These are phyloP conservation scores for Parachaetomium inaequale DNA, from an alignment of 495 filamentous ascomycete species.

Conservation along the genomic window DNA sequence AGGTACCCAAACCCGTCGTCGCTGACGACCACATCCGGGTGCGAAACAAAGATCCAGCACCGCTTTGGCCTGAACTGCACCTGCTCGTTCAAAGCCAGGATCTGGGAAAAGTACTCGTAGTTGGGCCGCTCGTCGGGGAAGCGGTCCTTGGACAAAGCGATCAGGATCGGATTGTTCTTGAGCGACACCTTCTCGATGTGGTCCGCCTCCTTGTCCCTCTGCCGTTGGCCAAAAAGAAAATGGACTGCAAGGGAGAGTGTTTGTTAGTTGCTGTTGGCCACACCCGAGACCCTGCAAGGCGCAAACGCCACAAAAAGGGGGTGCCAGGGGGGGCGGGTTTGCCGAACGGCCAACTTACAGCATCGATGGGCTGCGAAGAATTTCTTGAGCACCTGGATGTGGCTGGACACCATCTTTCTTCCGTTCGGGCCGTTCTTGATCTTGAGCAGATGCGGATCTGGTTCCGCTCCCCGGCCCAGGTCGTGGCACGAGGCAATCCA, in stretches of 20 bases:
- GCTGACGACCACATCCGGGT: conserved; percentile 36
- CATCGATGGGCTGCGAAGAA: conserved; percentile 51
- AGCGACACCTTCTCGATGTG: conserved; percentile 45
- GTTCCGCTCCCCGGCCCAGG: conserved; percentile 33
- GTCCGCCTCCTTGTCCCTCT: conserved; percentile 22
- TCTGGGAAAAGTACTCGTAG: conserved; percentile 48
- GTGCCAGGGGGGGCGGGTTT: not conserved
- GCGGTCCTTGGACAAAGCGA: conserved; percentile 46
- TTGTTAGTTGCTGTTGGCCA: conserved; percentile 19
- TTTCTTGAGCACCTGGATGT: conserved; percentile 93
- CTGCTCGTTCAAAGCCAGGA: conserved; percentile 40
- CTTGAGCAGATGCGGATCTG: conserved; percentile 28
- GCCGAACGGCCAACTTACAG: conserved; percentile 24
- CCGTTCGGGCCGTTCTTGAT: conserved; percentile 31
- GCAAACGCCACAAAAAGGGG: conserved; percentile 14
- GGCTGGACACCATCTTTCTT: conserved; percentile 92
- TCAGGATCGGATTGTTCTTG: conserved; percentile 51
- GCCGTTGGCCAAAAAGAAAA: conserved; percentile 41
- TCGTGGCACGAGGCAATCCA: conserved; percentile 48
- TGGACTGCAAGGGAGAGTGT: conserved; percentile 37
- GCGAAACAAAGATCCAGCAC: conserved; percentile 46
- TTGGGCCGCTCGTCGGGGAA: conserved; percentile 48
- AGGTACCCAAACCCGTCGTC: conserved; percentile 35
- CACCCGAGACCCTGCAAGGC: conserved; percentile 1
- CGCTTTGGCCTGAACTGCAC: conserved; percentile 42